Evolutionary conservation across 2,329 filamentous ascomycete species (phyloP).

Genomic region (Claviceps fusiformis): DNA sequence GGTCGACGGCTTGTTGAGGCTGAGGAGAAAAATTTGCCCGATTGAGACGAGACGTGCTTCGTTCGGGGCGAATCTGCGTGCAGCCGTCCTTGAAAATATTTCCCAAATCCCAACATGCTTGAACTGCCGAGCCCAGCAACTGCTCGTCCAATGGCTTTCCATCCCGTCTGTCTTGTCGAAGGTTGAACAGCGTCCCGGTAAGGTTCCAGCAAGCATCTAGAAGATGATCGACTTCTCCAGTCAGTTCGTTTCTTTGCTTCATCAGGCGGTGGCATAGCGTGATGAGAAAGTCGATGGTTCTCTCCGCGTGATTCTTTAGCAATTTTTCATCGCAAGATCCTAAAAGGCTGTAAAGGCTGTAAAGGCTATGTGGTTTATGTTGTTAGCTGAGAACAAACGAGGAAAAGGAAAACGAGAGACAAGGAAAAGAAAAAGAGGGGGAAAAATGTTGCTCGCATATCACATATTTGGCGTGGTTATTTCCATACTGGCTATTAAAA

Average conservation of each 20-base stretch:
- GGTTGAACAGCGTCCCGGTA: conserved; percentile 83
- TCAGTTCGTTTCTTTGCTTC: conserved; percentile 73
- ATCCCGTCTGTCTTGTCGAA: conserved; percentile 70
- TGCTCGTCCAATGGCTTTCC: conserved; percentile 66
- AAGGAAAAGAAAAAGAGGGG: no score
- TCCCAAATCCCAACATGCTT: conserved; percentile 89
- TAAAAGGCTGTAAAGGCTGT: conserved; percentile 18
- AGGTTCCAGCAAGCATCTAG: conserved; percentile 79
- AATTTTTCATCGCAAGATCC: no score
- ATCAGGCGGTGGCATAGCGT: conserved; percentile 90
- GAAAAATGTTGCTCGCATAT: not conserved
- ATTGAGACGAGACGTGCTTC: conserved; percentile 70
- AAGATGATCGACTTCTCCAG: conserved; percentile 71
- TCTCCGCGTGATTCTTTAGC: conserved; percentile 59
- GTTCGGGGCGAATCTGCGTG: conserved; percentile 75
- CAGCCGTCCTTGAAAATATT: conserved; percentile 88
- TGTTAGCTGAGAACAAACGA: not conserved
- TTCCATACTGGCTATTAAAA: conserved; percentile 60
- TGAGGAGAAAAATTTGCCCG: conserved; percentile 56
- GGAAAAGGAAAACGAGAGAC: no score
- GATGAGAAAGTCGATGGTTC: conserved; percentile 88
- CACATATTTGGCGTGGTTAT: not conserved
- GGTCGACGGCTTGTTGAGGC: conserved; percentile 33
- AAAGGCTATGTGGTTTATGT: conserved; percentile 39
- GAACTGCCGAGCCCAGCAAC: conserved; percentile 71